These are phyloP conservation scores for Rhodotorula toruloides DNA, from an alignment of 768 basidiomycete genomes.

Conservation along the genomic window DNA sequence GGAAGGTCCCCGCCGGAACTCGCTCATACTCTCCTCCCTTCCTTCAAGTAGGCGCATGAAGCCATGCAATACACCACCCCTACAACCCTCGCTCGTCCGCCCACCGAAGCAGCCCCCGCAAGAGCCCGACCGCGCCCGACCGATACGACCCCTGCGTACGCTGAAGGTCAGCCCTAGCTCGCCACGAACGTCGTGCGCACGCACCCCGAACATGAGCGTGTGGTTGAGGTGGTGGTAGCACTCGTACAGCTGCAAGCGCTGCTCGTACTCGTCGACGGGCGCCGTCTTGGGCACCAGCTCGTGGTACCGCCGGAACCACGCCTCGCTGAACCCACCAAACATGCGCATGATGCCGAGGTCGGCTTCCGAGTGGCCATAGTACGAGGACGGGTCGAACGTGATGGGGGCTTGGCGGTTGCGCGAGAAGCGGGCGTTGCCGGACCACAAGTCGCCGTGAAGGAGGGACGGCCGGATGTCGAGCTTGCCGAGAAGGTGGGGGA, in stretches of 20 bases:
- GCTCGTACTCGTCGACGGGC: slow-evolving; percentile 13
- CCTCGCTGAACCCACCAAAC: slow-evolving; percentile 46
- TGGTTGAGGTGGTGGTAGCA: slow-evolving; percentile 16
- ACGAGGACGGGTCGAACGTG: slow-evolving; percentile 44
- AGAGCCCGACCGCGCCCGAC: background rate
- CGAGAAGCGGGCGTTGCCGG: slow-evolving; percentile 45
- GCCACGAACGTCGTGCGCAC: background rate
- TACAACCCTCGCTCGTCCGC: slow-evolving; percentile 15
- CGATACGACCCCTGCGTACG: background rate
- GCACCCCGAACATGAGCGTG: slow-evolving; percentile 14
- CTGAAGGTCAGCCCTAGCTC: background rate
- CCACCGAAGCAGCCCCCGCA: background rate
- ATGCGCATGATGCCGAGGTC: slow-evolving; percentile 45
- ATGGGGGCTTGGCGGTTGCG: slow-evolving; percentile 34
- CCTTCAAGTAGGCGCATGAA: no score
- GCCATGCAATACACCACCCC: no score
- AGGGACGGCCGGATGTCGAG: slow-evolving; percentile 42
- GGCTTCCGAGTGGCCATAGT: slow-evolving; percentile 35
- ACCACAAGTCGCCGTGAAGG: slow-evolving; percentile 47
- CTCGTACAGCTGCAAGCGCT: slow-evolving; percentile 14
- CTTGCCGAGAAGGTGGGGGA: slow-evolving; percentile 10
- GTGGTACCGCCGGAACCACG: slow-evolving; percentile 46
- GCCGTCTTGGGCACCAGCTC: slow-evolving; percentile 5
- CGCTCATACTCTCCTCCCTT: no score
- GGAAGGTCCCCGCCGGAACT: no score